Base-by-base conservation (phyloP, 352 stramenopile species). In the Salisapilia sapeloensis region DNA sequence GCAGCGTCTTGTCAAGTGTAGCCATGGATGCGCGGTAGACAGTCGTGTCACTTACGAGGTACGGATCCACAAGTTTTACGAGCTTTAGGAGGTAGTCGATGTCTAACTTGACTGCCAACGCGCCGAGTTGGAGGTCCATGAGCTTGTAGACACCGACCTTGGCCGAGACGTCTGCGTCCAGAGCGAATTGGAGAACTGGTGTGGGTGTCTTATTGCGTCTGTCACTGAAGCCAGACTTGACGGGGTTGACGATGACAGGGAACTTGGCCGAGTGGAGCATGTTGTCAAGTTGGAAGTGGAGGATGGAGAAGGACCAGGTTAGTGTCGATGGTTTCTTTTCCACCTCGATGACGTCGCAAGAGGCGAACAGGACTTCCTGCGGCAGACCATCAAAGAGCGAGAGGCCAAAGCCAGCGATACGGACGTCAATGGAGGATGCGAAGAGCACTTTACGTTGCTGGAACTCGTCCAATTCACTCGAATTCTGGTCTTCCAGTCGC, bases 41-140 rank as follows among this genome's bases (percentile, higher is more conserved):
- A 0, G 64, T 72, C 14, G 71, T 40, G 35, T 84, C 70, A 1
- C 69, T 83, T 9, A 75, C 50, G 16, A 91, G 38, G 26, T 81
- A 83, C 16, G 71, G 75, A 19, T 91, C 75, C 16, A 91, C 36
- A 24, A 91, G 37, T 42, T 80, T 81, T 9, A 86, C 53, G 5
- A 91, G 55, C 37, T 66, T 85, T 24, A 87, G 56, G 29, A 91
- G 37, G 38, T 84, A 91, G 40, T 91, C 75, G 20, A 91, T 61
- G 46, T 91, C 75, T 14, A 85, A 57, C 47, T 86, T 85, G 24
- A 91, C 47, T 10, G 64, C 62, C 24, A 86, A 29, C 32, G 69
- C 66, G 33, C 60, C 60, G 13, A 86, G 35, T 21, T 74, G 48
- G 22, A 87, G 69, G n/a, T 87, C 56, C 13, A 87, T 48, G 12